phyloP scores from a whole-genome alignment of 148 eudicot species.

The Amaranthus hypochondriacus region DNA sequence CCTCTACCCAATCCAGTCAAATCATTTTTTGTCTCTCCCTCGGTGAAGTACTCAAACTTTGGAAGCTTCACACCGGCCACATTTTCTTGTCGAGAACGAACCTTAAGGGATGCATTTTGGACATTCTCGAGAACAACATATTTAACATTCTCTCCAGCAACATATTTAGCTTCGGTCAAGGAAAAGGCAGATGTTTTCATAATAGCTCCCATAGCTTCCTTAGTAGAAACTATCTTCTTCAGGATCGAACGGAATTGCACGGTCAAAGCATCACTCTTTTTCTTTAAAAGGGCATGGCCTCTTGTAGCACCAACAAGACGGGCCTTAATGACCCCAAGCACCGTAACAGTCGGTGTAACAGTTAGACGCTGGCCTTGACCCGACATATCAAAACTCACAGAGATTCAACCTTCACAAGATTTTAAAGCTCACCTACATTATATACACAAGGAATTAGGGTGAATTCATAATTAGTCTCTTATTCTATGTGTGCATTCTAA shows the following conservation, averaged over 20 bases:
- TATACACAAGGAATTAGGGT: not conserved
- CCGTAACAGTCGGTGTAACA: constrained; percentile 74
- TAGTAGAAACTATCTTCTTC: constrained; percentile 61
- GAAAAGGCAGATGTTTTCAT: constrained; percentile 67
- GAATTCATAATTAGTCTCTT: not conserved
- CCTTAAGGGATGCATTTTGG: constrained; percentile 51
- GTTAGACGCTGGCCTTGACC: constrained; percentile 62
- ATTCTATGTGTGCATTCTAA: not conserved
- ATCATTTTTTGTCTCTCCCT: constrained; percentile 64
- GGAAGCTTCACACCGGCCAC: constrained; percentile 82
- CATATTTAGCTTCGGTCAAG: constrained; percentile 72
- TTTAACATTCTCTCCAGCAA: constrained; percentile 75
- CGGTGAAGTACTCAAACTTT: constrained; percentile 59
- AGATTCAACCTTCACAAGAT: constrained; percentile 13
- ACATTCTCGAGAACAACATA: constrained; percentile 70
- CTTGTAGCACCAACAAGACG: constrained; percentile 76
- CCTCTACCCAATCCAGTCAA: constrained; percentile 76
- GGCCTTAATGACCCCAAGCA: constrained; percentile 77
- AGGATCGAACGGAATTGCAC: constrained; percentile 74
- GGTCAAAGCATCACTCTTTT: constrained; percentile 73
- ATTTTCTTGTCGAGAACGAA: constrained; percentile 66
- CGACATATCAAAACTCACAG: constrained; percentile 38
- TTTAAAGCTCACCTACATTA: not conserved
- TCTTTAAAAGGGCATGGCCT: constrained; percentile 81
- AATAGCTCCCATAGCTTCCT: constrained; percentile 72